Base-by-base conservation (phyloP, 2,329 filamentous ascomycete genomes). In the Neofusicoccum ribis region DNA sequence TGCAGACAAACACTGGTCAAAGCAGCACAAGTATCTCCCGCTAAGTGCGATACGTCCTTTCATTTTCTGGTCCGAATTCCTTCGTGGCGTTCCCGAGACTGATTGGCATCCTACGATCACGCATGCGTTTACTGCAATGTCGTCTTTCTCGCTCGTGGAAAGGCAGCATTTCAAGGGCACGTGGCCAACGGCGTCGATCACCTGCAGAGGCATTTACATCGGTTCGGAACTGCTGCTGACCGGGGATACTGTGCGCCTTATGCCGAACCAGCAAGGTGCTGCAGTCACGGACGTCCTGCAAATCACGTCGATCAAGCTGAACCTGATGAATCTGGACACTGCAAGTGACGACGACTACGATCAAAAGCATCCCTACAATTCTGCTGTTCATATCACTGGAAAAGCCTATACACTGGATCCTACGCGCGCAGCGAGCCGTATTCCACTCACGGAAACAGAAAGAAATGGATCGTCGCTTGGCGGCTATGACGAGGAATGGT, bases 31-130 rank as follows among this genome's bases (percentile, higher is more conserved):
- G 65, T 88, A 87, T 67, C 77, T 88, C 2, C 80, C 81, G 0
- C 67, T 88, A 3, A 80, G 83, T 51, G 80, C 81, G 37, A 83
- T 85, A 12, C 82, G 86, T 15, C 86, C 87, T 0, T 83, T 89
- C 36, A 74, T 78, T 12, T 77, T 84, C 17, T 89, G 82, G 80
- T 78, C 83, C 50, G 75, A 84, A 7, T 81, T 84, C 31, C 70
- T 88, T 1, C 72, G 75, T 4, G 74, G 73, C 0, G 73, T 80
- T 5, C 70, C 78, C 0, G 74, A 78, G 34, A 69, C 77, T 2
- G 65, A 81, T 0, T 81, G 81, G 70, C 85, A 88, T 68, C 79
- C 81, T 0, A 88, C 86, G 0, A 80, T 89, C 54, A 74, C 77
- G 46, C 75, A 87, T 68, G 85, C 86, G 2, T 69, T 88, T 52